Evolutionary conservation across 345 rosid genomes (phyloP), one percentile per base, ranked within the genome.

Genomic region (Salix viminalis): DNA sequence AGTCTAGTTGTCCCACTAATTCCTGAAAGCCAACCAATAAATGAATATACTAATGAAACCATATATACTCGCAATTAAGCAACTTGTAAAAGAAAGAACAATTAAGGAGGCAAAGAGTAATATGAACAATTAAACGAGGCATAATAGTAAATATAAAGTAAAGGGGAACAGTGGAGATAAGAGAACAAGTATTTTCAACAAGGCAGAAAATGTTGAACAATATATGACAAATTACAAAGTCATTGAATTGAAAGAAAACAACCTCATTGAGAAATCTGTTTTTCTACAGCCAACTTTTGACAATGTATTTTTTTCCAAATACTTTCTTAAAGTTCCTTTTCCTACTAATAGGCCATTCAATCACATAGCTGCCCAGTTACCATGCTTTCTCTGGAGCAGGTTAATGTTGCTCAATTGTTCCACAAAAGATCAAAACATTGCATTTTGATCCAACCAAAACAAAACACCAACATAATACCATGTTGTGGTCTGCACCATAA

Each of bases 1-100:
- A 89, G 92, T 82, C 85, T 82, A 28, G 88, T 79, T 62, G 83
- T 75, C 28, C 92, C 89, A 77, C 87, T 87, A 76, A 87, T 79
- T 84, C 93, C 98, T 91, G 94, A 81, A 58, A 78, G 28, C 81
- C 71, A 82, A 36, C 56, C 73, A 72, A 34, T 23, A 70, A 76
- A 39, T 74, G 76, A 70, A 65, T 52, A 28, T 9, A 60, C 56
- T 61, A 52, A 76, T 34, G 36, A 61, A 54, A 69, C 26, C 46
- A 65, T 13, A 24, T 13, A 60, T 28, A 62, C 32, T 26, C 9
- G 28, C 42, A 82, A 62, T 24, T 61, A 72, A 77, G 11, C 19
- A 48, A 75, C 64, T 52, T 37, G 73, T 12, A 46, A 64, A 64
- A 62, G 60, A 54, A n/a, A 58, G 28, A n/a, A n/a, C 28, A n/a